These are phyloP conservation scores for Endotrypanum monterogeii DNA, from an alignment of 208 protist genomes.

Conservation along the genomic window DNA sequence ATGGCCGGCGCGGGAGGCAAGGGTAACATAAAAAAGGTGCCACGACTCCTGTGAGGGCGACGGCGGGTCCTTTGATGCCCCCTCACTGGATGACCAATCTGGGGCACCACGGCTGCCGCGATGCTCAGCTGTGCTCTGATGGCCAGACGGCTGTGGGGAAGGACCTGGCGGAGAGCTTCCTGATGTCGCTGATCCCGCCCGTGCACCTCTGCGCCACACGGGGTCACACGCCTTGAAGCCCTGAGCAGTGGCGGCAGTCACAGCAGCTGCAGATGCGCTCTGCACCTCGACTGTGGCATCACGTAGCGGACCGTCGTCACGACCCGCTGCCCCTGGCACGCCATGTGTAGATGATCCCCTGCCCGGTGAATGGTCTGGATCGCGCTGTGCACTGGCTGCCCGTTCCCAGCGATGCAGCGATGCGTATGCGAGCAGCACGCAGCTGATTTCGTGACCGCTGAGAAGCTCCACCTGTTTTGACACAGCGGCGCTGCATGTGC, in stretches of 20 bases:
- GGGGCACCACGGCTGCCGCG: not conserved
- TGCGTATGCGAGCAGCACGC: slow-evolving; percentile 67
- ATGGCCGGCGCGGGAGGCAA: slow-evolving; percentile 56
- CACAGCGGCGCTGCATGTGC: slow-evolving; percentile 49
- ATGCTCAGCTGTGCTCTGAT: slow-evolving; percentile 2
- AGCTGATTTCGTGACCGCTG: slow-evolving; percentile 56
- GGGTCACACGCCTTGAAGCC: not conserved
- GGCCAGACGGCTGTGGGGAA: not conserved
- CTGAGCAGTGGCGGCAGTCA: not conserved
- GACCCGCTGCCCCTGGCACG: not conserved
- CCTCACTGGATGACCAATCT: not conserved
- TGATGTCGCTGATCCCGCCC: not conserved
- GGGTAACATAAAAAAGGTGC: slow-evolving; percentile 47
- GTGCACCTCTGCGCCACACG: not conserved
- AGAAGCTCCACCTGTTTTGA: slow-evolving; percentile 41
- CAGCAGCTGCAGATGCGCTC: slow-evolving; percentile 11
- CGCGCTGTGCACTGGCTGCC: not conserved
- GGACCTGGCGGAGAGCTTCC: not conserved
- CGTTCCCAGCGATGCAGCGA: slow-evolving; percentile 42
- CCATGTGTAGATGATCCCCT: not conserved
- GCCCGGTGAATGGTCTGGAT: not conserved
- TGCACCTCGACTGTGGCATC: slow-evolving; percentile 5
- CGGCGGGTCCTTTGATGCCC: not conserved
- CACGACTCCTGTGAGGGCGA: slow-evolving; percentile 2
- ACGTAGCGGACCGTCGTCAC: not conserved